phyloP scores from a whole-genome alignment of 768 basidiomycete genomes.

The Russula ochroleuca region DNA sequence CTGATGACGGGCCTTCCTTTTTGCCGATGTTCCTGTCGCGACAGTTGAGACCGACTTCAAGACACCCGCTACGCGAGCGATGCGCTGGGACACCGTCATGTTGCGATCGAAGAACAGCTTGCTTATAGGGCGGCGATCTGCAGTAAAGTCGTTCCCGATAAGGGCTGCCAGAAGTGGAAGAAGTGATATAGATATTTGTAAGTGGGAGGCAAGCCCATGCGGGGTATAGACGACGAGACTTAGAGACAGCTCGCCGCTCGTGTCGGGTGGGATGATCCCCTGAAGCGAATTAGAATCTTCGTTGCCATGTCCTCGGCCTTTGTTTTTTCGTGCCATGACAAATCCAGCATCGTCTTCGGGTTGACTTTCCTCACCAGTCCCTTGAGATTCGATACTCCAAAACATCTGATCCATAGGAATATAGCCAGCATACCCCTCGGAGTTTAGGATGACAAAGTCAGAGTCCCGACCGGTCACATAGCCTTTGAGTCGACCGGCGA shows the following conservation, averaged over 20 bases:
- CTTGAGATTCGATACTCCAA: constrained; percentile 45
- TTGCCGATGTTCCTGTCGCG: constrained; percentile 35
- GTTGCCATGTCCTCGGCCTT: constrained; percentile 43
- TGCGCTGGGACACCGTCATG: constrained; percentile 56
- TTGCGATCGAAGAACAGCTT: constrained; percentile 63
- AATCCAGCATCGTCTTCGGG: constrained; percentile 52
- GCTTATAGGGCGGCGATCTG: constrained; percentile 41
- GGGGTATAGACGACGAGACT: constrained; percentile 61
- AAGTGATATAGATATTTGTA: constrained; percentile 63
- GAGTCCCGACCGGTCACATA: constrained; percentile 80
- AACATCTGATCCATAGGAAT: constrained; percentile 72
- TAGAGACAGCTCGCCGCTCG: constrained; percentile 43
- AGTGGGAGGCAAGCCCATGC: constrained; percentile 52
- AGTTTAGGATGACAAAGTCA: constrained; percentile 74
- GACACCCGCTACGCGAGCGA: constrained; percentile 57
- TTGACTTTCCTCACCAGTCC: constrained; percentile 27
- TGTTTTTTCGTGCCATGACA: constrained; percentile 51
- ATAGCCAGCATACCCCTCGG: constrained; percentile 73
- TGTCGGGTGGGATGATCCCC: constrained; percentile 51
- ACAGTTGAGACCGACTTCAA: constrained; percentile 53
- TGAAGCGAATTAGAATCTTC: constrained; percentile 22
- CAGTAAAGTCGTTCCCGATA: constrained; percentile 77
- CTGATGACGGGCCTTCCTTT: constrained; percentile 49
- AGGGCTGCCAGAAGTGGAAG: constrained; percentile 75
- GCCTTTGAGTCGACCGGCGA: constrained; percentile 67